phyloP scores from a whole-genome alignment of 352 stramenopile genomes.

The Phytophthora macrochlamydospora region DNA sequence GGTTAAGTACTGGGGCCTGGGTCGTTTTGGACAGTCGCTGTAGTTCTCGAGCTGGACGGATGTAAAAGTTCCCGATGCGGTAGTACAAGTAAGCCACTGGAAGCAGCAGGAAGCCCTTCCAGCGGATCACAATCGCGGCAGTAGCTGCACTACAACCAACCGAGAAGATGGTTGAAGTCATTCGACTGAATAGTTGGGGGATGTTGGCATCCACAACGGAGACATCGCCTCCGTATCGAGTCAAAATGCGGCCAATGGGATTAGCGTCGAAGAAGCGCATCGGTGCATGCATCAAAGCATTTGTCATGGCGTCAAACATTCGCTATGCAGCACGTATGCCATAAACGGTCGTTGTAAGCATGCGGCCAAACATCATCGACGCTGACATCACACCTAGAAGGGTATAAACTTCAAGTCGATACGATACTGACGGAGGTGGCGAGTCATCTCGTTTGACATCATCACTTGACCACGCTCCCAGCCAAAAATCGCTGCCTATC shows the following conservation, averaged over 20 bases:
- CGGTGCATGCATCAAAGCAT: conserved; percentile 87
- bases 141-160: conserved; percentile 78
- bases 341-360: conserved; percentile 44
- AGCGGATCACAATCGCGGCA: conserved; percentile 87
- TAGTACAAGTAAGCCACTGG: conserved; percentile 87
- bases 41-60: conserved; percentile 58
- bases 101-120: conserved; percentile 79
- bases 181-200: conserved; percentile 44
- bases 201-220: conserved; percentile 90
- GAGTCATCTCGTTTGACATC: conserved; percentile 37
- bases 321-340: conserved; percentile 50
- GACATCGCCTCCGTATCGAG: conserved; percentile 91
- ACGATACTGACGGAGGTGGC: conserved; percentile 10
- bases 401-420: conserved; percentile 53
- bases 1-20: conserved; percentile 51
- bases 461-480: conserved; percentile 85
- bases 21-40: conserved; percentile 55
- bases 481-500: conserved; percentile 87
- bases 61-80: conserved; percentile 44
- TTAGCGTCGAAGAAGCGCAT: conserved; percentile 95
- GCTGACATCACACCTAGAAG: conserved; percentile 41
- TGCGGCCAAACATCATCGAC: conserved; percentile 49
- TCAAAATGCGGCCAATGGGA: conserved; percentile 89
- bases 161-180: conserved; percentile 72
- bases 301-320: conserved; percentile 90